Base-by-base conservation (phyloP, 148 eudicot species). In the Rhododendron molle region DNA sequence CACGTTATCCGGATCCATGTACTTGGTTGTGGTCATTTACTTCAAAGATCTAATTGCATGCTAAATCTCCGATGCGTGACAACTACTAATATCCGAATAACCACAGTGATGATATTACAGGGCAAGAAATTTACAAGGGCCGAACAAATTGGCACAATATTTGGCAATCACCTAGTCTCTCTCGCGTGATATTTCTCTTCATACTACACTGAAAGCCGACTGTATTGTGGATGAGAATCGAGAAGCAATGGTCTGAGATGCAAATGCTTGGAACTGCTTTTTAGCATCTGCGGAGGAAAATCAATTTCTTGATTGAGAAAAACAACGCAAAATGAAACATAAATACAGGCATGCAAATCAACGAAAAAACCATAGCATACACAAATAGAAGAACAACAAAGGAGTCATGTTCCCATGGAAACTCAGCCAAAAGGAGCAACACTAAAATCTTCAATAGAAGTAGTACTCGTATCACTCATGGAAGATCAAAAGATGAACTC, bases 201-300 rank as follows among this genome's bases (percentile, higher is more conserved):
- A 96, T 34, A 96, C 96, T 50, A 94, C 93, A 89, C 94, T 95
- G 81, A 96, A 95, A 46, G 98, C 99, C 4, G 97, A 94, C 58
- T 94, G 98, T 81, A 96, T 69, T 18, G 96, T 91, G 18, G 99
- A 95, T 72, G 97, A 74, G 84, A 96, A 83, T 54, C 95, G 97
- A 89, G 95, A 91, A 81, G 99, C 93, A 82, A 96, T 85, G 81
- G 98, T 94, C 91, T 95, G 97, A 32, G 99, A 88, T 81, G 99
- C 99, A 90, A 95, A 96, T 85, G 93, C 93, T 86, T 96, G 99
- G 83, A 96, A 85, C 92, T 96, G 99, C 91, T 96, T 96, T 93
- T 95, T 96, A 71, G 99, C 99, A 95, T 97, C 99, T 97, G 96
- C 81, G 74, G 40, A 80, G 83, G 88, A 84, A 23, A 72, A 67